Percentiles rank a stretch among this genome's conserved stretches.
Conservation (phyloP, 23 red algal genomes). For the Gracilaria gracilis region DNA sequence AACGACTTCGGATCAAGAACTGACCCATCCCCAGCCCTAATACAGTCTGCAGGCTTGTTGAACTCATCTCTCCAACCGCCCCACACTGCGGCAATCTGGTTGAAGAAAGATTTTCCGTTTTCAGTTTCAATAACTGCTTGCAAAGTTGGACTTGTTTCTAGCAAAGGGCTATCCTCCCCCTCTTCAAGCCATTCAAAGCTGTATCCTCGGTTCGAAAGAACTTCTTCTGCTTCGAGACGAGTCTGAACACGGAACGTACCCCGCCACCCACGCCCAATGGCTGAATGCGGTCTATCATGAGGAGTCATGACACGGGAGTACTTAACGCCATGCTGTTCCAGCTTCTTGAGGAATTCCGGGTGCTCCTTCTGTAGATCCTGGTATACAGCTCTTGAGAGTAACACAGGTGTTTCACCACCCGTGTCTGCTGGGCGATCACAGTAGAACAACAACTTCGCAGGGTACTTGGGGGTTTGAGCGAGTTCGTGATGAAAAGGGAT, state of each 20-base stretch:
- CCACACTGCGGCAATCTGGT: constrained; percentile 78
- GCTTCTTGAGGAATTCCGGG: constrained; percentile 61
- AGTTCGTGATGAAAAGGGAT: constrained; percentile 94
- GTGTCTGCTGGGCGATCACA: constrained; percentile 63
- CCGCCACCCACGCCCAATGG: constrained; percentile 84
- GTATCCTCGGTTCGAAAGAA: constrained; percentile 40
- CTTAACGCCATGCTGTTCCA: constrained; percentile 63
- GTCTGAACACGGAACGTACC: constrained; percentile 51
- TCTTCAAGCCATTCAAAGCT: constrained; percentile 76
- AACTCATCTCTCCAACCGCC: constrained; percentile 84
- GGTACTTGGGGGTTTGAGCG: constrained; percentile 78
- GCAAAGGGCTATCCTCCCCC: constrained; percentile 31
- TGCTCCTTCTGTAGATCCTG: constrained; percentile 28
- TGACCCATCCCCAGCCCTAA: constrained; percentile 63
- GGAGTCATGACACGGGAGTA: constrained; percentile 82
- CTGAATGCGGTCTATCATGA: constrained; percentile 64
- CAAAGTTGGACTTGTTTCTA: constrained; percentile 57
- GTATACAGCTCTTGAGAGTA: constrained; percentile 63
- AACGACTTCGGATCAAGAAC: constrained; percentile 39
- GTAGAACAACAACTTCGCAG: constrained; percentile 73
- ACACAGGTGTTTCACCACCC: constrained; percentile 86
- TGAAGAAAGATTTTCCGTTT: constrained; percentile 62
- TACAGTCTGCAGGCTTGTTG: constrained; percentile 75
- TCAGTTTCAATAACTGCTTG: constrained; percentile 40
- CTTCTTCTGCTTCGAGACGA: constrained; percentile 41